Base-by-base conservation (phyloP, 139 green algal species). In the Gonium pectorale region DNA sequence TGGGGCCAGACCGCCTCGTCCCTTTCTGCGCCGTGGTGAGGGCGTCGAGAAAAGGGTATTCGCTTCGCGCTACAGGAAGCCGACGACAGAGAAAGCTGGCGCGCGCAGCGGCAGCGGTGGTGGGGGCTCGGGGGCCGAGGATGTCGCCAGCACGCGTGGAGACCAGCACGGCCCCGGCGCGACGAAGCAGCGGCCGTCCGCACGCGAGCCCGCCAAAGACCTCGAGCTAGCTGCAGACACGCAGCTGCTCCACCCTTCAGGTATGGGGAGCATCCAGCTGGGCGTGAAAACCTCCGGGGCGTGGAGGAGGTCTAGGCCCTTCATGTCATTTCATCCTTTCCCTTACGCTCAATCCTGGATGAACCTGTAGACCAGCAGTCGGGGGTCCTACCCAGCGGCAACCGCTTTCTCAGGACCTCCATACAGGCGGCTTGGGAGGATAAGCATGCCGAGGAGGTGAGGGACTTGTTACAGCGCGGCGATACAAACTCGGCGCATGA, bases 11-110 rank as follows among this genome's bases (percentile, higher is more conserved):
- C 15, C 56, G 15, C 44, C 78, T 4, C 21, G 33, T 31, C 78
- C 78, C 5, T 86, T 80, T 24, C 31, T 86, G 38, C 54, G 59
- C 0, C 69, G 80, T 8, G 80, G 80, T n/a, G 80, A 86, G 59
- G 80, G 80, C 62, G 69, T 79, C n/a, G 64, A 86, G 43, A 86
- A 80, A 41, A 68, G 80, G 5, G 69, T 86, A 21, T 86, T 86
- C 59, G 68, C 64, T 2, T 70, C 68, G 2, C 33, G 26, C 0
- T 84, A 75, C 44, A 46, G 63, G 22, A 82, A 82, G n/a, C n/a
- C 80, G 43, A 62, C 54, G n/a, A n/a, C n/a, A n/a, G n/a, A n/a
- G n/a, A n/a, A n/a, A n/a, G n/a, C n/a, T n/a, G n/a, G n/a, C n/a
- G n/a, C n/a, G n/a, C n/a, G n/a, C n/a, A n/a, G 51, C 26, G 31